Conservation (phyloP, 768 basidiomycete genomes). For the Postia placenta region DNA sequence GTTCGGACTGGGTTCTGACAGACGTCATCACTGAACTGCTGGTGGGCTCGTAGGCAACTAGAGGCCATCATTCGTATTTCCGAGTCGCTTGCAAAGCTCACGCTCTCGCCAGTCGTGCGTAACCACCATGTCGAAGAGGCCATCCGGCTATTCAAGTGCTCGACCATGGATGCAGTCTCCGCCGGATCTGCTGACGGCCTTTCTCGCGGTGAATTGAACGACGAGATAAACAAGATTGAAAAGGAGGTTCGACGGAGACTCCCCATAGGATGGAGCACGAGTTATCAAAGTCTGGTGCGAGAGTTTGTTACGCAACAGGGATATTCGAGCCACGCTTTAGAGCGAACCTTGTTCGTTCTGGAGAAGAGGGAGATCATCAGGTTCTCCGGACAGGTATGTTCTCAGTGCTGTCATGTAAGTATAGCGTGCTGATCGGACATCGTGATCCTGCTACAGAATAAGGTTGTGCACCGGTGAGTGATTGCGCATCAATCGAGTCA, state of each 20-base stretch:
- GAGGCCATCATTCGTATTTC: conserved; percentile 99
- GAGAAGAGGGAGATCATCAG: conserved; percentile 95
- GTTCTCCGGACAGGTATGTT: conserved; percentile 67
- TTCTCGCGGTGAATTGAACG: conserved; percentile 85
- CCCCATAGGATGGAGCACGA: conserved; percentile 95
- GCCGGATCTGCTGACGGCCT: conserved; percentile 92
- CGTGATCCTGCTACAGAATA: conserved; percentile 35
- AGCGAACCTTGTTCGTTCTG: conserved; percentile 83
- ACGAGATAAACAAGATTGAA: conserved; percentile 89
- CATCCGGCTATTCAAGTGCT: conserved; percentile 96
- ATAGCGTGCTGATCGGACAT: not conserved
- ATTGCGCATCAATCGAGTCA: not conserved
- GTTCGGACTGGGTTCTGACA: conserved; percentile 21
- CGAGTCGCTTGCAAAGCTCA: conserved; percentile 92
- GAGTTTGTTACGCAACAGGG: conserved; percentile 95
- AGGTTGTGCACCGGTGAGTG: conserved; percentile 44
- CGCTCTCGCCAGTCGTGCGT: conserved; percentile 78
- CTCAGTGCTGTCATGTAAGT: not conserved
- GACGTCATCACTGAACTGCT: not conserved
- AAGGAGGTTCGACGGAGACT: conserved; percentile 76
- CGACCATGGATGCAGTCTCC: conserved; percentile 98
- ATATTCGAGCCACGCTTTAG: conserved; percentile 84
- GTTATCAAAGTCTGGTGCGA: conserved; percentile 86
- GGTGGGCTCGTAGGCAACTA: conserved; percentile 54
- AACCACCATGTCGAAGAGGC: conserved; percentile 97